A percentile compares a stretch with the other conserved stretches of the same genome.
phyloP scores from a whole-genome alignment of 805 yeast genomes.

The Candida vaughaniae region DNA sequence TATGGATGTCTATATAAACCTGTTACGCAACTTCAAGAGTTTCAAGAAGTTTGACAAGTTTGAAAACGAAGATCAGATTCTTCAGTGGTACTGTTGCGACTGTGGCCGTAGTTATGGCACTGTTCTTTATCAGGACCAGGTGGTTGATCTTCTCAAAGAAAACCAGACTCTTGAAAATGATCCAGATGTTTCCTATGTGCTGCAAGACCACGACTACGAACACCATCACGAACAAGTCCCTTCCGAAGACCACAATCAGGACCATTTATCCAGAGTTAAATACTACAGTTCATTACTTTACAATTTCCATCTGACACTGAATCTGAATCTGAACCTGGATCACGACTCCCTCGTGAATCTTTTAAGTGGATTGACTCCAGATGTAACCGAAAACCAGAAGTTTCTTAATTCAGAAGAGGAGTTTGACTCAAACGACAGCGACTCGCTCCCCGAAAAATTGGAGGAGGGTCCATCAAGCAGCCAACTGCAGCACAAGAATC shows the following conservation, averaged over 20 bases:
- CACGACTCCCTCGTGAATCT: slow-evolving; percentile 2
- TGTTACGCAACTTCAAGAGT: slow-evolving; percentile 1
- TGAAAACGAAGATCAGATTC: slow-evolving; percentile 19
- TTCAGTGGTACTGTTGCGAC: slow-evolving; percentile 44
- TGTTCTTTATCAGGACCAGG: slow-evolving; percentile 20
- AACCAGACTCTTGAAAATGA: too few species aligned
- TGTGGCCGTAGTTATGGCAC: slow-evolving; percentile 41
- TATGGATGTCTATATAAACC: slow-evolving; percentile 7
- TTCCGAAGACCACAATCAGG: neutral
- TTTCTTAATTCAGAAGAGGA: slow-evolving; percentile 2
- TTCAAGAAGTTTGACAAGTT: slow-evolving; percentile 7
- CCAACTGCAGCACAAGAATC: too few species aligned
- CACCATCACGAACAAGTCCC: slow-evolving; percentile 1
- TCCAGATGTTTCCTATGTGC: too few species aligned
- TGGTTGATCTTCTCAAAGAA: slow-evolving; percentile 7
- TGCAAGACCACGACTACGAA: too few species aligned
- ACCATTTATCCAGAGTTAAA: slow-evolving; percentile 17
- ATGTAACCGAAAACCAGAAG: neutral
- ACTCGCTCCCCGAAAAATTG: neutral
- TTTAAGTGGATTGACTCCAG: slow-evolving; percentile 5
- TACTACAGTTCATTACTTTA: slow-evolving; percentile 27
- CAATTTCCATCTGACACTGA: neutral
- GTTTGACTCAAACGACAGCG: neutral
- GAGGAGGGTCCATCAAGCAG: too few species aligned
- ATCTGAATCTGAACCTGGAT: neutral